A percentile compares a stretch with the other conserved stretches of the same genome.
Conservation (phyloP, 495 filamentous ascomycete genomes). For the Podospora fimiseda region DNA sequence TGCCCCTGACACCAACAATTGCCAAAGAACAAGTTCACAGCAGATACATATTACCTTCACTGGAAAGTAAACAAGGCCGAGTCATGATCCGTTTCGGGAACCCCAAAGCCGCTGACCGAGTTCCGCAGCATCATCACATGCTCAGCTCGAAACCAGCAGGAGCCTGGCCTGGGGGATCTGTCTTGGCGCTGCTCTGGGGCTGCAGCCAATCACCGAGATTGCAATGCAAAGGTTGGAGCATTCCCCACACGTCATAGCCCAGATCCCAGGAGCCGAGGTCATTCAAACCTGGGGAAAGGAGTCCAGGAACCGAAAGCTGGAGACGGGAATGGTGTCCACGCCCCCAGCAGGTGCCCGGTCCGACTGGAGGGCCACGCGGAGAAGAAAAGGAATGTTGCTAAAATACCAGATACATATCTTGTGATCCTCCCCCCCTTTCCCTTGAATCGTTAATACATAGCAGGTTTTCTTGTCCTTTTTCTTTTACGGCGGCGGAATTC, state of each 20-base stretch:
- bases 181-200: not conserved
- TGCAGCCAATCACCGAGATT: constrained; percentile 13
- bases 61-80: not conserved
- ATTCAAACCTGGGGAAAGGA: not conserved
- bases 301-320: too few relatives aligned
- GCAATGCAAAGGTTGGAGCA: constrained; percentile 9
- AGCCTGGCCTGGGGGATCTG: not conserved
- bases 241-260: constrained; percentile 17
- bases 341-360: too few relatives aligned
- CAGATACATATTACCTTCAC: not conserved
- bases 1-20: too few relatives aligned
- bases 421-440: not conserved
- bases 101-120: not conserved
- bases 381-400: not conserved
- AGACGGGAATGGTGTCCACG: too few relatives aligned
- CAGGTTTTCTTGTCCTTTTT: not conserved
- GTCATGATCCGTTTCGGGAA: constrained; percentile 9
- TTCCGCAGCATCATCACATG: constrained; percentile 19
- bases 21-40: too few relatives aligned
- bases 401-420: not conserved
- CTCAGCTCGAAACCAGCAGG: not conserved
- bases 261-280: constrained; percentile 20
- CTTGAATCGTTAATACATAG: not conserved
- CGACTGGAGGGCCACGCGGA: too few relatives aligned
- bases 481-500: not conserved